Evolutionary conservation across 116 monocot species (phyloP).

Genomic region (Phalaenopsis hybrid): DNA sequence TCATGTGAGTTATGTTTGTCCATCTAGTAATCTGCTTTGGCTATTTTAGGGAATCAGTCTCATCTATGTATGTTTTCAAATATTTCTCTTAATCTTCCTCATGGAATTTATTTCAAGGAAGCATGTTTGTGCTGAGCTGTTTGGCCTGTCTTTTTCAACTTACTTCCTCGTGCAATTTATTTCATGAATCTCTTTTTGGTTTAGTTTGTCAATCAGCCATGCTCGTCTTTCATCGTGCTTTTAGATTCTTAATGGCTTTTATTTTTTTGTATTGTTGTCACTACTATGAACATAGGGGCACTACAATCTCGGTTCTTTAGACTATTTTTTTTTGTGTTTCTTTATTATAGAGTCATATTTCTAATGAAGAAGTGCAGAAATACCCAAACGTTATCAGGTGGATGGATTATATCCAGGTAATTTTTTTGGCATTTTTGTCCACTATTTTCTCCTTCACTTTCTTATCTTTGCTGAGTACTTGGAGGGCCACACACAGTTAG

Average conservation of each 20-base stretch:
- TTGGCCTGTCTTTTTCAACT: neutral
- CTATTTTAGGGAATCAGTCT: neutral
- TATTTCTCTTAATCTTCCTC: neutral
- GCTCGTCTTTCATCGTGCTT: neutral
- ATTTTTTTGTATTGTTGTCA: neutral
- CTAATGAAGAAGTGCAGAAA: conserved; percentile 31
- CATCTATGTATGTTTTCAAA: neutral
- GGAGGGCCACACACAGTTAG: neutral
- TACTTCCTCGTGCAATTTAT: neutral
- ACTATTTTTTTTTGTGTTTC: conserved; percentile 2
- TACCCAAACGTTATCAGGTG: conserved; percentile 65
- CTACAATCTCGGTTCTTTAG: neutral
- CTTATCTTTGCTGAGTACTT: neutral
- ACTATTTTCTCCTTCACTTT: neutral
- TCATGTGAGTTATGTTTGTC: neutral
- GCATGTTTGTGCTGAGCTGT: neutral
- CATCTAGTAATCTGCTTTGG: neutral
- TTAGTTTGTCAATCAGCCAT: neutral
- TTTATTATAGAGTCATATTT: conserved; percentile 46
- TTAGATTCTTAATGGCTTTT: neutral
- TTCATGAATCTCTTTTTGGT: conserved; percentile 1
- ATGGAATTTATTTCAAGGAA: neutral
- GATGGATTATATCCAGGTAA: conserved; percentile 97
- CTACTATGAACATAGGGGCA: neutral
- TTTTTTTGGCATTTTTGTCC: conserved; percentile 3